Evolutionary conservation across 1,284 basidiomycete genomes (phyloP).

Genomic region (Malassezia nana): DNA sequence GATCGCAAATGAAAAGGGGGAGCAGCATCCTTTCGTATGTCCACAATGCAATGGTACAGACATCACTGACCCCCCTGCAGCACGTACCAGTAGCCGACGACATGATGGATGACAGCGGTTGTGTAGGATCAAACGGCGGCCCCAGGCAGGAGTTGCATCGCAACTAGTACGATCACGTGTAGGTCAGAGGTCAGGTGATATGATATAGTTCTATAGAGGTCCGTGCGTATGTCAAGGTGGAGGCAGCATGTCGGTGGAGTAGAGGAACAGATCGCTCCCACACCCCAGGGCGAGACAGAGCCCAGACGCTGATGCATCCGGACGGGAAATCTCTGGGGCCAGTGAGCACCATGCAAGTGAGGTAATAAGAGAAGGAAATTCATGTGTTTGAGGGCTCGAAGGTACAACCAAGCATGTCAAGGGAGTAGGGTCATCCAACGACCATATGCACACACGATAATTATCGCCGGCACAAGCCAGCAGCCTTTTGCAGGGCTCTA

Average conservation of each 20-base stretch:
- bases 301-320: not conserved
- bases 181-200: conserved; percentile 8
- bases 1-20: not conserved
- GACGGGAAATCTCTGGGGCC: not conserved
- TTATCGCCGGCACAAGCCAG: conserved; percentile 11
- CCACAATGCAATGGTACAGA: not conserved
- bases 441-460: conserved; percentile 14
- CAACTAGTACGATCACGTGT: conserved; percentile 4
- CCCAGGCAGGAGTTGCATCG: not conserved
- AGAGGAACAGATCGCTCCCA: not conserved
- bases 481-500: not conserved
- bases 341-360: not conserved
- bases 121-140: conserved; percentile 4
- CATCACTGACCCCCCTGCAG: not conserved
- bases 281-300: not conserved
- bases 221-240: conserved; percentile 2
- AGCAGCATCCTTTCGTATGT: not conserved
- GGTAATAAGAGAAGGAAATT: not conserved
- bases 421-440: conserved; percentile 1
- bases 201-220: conserved; percentile 9
- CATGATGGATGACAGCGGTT: conserved; percentile 13
- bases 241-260: not conserved
- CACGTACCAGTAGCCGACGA: conserved; percentile 13
- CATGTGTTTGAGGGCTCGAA: not conserved
- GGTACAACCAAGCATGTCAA: not conserved